Base-by-base conservation (phyloP, 805 yeast genomes). In the Pichia rugopelliculosa region DNA sequence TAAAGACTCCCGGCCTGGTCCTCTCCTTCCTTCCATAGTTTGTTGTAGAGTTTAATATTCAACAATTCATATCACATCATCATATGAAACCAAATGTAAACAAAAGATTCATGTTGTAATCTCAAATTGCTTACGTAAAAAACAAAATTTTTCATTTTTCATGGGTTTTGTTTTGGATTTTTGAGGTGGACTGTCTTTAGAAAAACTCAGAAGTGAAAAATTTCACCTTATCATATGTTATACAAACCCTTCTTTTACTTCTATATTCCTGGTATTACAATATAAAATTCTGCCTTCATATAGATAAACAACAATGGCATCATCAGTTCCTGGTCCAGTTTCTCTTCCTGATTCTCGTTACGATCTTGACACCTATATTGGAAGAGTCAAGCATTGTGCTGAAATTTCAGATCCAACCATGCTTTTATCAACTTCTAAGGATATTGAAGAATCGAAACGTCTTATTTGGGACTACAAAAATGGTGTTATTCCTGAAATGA, bases 361-460 rank as follows among this genome's bases (percentile, higher is more conserved):
- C 66, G 96, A 93, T 64, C 70, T 93, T 25, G 56, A 76, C 49
- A 82, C 96, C 0, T 93, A 93, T 66, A 77, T 85, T 84, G 99
- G 99, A 15, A 79, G 99, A 59, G 97, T 93, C 41, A 80, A 81
- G 63, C 99, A 95, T 65, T 87, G 96, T 67, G 87, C 95, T 15
- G 95, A 84, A 49, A 85, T 93, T 45, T 82, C 96, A 1, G 96
- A 90, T 61, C 99, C 99, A 26, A 65, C 86, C 25, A 90, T 87
- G 90, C 72, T 93, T 42, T 70, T 93, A 44, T 87, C 84, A 57
- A 79, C 91, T 1, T 59, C 79, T 9, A 62, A 64, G 3, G 87
- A 85, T 52, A 74, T 93, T 36, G 76, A 73, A 40, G 57, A 66
- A 13, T 86, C 98, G 27, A 84, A 80, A 58, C 56, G 75, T 34